Base-by-base conservation (phyloP, 2,329 filamentous ascomycete genomes). In the Botrytis galanthina region DNA sequence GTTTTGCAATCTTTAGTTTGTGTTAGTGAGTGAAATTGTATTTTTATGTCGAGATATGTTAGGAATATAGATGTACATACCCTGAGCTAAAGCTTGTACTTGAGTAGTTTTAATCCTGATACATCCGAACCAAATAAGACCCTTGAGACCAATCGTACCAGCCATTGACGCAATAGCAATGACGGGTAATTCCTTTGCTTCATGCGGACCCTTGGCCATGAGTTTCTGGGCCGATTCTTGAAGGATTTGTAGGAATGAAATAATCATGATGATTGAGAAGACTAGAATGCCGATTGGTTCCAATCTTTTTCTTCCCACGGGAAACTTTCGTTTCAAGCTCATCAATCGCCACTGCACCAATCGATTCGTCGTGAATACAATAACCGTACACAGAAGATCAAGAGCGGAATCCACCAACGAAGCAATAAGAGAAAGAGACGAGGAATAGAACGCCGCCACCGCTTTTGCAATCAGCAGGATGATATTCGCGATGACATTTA, bases 241-340 rank as follows among this genome's bases (percentile, higher is more conserved):
- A 29, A 90, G 78, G 71, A 90, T 88, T 76, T 90, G 87, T 1
- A 87, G 75, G 75, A 90, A 89, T 3, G 87, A 88, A n/a, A 89
- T 85, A 61, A 90, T 84, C 88, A 90, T 90, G 75, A 88, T 87
- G 77, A 89, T 87, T 54, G 84, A 86, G 80, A 89, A 89, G 69
- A 89, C 87, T 29, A 90, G 82, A 67, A 90, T 89, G 0, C 88
- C 88, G 7, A 90, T 80, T 0, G 88, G 88, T 76, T 90, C 87
- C 29, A 90, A 83, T 29, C 88, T 84, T 44, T 83, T 81, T 37
- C 85, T 82, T 6, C 86, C 86, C 14, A 90, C 87, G 0, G 88
- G 88, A 76, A 90, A 90, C 35, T 84, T 85, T 73, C 84, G 83
- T 70, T 84, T 83, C 16, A 90, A 81, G 4, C 83, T 81, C 7